These are phyloP conservation scores for Phtheirospermum japonicum DNA, from an alignment of 257 asterid species.

Conservation along the genomic window DNA sequence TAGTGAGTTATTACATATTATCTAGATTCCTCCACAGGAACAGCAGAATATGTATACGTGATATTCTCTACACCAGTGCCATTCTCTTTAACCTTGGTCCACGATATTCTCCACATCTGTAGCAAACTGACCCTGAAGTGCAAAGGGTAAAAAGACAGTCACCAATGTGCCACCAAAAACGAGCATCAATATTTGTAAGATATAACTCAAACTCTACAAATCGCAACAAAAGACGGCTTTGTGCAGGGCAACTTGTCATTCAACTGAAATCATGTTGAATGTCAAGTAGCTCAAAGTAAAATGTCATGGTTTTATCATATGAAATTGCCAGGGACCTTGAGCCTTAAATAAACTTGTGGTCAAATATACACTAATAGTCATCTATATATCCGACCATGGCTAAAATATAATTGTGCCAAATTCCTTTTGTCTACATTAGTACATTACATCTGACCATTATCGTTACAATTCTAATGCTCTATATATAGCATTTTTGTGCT, in stretches of 20 bases:
- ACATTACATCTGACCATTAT: no score
- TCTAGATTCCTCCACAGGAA: slow-evolving; percentile 49
- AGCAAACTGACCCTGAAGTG: slow-evolving; percentile 65
- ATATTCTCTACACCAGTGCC: slow-evolving; percentile 42
- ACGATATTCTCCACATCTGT: slow-evolving; percentile 65
- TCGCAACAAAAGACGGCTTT: not conserved
- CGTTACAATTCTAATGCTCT: no score
- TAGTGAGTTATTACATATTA: no score
- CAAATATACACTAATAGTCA: no score
- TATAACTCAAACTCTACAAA: not conserved
- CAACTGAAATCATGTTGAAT: not conserved
- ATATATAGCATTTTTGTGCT: no score
- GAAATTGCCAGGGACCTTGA: not conserved
- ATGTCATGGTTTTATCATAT: not conserved
- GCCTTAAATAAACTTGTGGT: no score
- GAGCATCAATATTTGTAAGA: not conserved
- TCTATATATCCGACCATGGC: no score
- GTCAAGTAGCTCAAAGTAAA: not conserved
- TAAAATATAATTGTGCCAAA: no score
- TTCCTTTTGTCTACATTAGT: no score
- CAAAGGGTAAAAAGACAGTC: slow-evolving; percentile 11
- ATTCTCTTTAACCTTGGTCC: slow-evolving; percentile 61
- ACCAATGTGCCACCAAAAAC: not conserved
- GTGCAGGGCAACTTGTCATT: not conserved
- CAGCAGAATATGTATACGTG: slow-evolving; percentile 46